Percentiles rank a stretch among this genome's conserved stretches.
These are phyloP conservation scores for Coniochaeta pulveracea DNA, from an alignment of 2,329 filamentous ascomycete species.

Conservation along the genomic window DNA sequence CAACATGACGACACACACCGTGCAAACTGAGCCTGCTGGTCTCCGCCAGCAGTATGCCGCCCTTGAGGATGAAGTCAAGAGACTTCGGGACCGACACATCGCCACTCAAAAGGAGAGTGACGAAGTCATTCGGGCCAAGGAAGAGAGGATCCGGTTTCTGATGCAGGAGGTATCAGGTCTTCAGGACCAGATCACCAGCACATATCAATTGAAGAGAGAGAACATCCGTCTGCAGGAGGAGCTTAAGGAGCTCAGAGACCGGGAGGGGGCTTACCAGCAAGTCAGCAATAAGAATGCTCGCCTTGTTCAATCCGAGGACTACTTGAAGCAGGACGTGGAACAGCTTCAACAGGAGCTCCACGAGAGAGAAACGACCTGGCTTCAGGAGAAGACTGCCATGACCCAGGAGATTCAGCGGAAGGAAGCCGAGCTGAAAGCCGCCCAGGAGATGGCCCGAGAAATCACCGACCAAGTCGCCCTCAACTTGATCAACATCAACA, in stretches of 20 bases:
- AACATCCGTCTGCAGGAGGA: slow-evolving; percentile 1
- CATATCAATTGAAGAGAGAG: not conserved
- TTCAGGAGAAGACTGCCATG: slow-evolving; percentile 1
- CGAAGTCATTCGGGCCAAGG: slow-evolving; percentile 11
- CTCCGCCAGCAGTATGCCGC: slow-evolving; percentile 14
- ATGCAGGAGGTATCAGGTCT: slow-evolving; percentile 10
- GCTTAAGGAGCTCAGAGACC: not conserved
- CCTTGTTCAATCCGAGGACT: not conserved
- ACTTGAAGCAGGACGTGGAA: slow-evolving; percentile 1
- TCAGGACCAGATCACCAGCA: slow-evolving; percentile 3
- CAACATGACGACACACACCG: slow-evolving; percentile 13
- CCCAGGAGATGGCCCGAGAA: not conserved
- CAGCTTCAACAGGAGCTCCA: not conserved
- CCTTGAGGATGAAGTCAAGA: slow-evolving; percentile 14
- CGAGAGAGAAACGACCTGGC: too few species aligned
- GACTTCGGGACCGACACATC: slow-evolving; percentile 10
- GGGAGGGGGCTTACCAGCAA: slow-evolving; percentile 1
- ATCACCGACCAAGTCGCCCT: slow-evolving; percentile 2
- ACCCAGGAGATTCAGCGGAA: not conserved
- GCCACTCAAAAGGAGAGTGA: slow-evolving; percentile 11
- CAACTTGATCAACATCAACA: slow-evolving; percentile 10
- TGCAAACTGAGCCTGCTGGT: slow-evolving; percentile 5
- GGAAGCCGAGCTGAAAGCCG: not conserved
- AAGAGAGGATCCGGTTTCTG: slow-evolving; percentile 12
- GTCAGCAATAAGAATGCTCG: slow-evolving; percentile 2